Evolutionary conservation across 306 rosid species (phyloP).

Genomic region (Quercus parvula): DNA sequence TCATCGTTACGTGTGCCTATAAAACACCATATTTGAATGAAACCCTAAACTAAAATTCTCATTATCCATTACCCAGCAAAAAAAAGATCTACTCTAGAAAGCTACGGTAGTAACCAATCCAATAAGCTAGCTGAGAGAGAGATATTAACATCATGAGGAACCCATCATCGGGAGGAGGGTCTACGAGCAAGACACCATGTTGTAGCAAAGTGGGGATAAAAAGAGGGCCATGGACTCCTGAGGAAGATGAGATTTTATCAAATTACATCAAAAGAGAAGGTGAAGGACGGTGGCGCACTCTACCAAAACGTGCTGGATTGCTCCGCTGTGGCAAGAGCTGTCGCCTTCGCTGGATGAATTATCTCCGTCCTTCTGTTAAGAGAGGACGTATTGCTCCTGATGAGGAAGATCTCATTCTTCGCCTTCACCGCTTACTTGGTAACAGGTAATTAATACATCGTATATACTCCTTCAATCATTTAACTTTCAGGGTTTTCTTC

Average conservation of each 20-base stretch:
- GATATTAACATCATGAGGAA: constrained; percentile 11
- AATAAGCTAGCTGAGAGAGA: not conserved
- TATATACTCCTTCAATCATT: not conserved
- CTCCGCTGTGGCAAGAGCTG: constrained; percentile 92
- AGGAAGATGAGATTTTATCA: constrained; percentile 56
- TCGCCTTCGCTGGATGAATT: constrained; percentile 93
- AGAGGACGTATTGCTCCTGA: constrained; percentile 88
- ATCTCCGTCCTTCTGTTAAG: constrained; percentile 83
- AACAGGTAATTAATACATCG: constrained; percentile 37
- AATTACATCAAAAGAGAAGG: constrained; percentile 63
- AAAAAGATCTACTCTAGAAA: no score
- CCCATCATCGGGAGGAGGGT: not conserved
- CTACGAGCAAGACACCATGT: constrained; percentile 31
- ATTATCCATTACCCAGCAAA: not conserved
- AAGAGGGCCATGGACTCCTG: constrained; percentile 86
- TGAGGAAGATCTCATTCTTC: constrained; percentile 91
- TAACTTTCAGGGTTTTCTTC: not conserved
- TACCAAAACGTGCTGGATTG: constrained; percentile 68
- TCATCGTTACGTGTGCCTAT: not conserved
- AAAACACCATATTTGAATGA: not conserved
- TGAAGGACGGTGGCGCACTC: constrained; percentile 79
- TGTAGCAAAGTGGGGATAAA: constrained; percentile 64
- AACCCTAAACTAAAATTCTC: not conserved
- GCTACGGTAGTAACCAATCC: not conserved
- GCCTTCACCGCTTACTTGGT: constrained; percentile 94